Evolutionary conservation across 2,329 filamentous ascomycete genomes (phyloP), one percentile per base, ranked within the genome.

Genomic region (Thermoascus crustaceus): DNA sequence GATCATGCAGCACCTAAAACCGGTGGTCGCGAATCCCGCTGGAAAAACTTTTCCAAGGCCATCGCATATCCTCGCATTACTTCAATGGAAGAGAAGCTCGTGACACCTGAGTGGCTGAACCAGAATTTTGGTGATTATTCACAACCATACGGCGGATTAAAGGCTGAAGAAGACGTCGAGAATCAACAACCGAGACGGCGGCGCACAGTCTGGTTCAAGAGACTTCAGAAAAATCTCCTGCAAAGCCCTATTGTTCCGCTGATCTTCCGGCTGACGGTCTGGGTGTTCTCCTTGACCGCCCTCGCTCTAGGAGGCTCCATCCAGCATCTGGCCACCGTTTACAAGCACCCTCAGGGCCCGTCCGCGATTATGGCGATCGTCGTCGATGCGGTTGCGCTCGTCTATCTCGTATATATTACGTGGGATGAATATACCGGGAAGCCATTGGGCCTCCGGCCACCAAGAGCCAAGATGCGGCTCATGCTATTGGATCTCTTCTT

Each of bases 401-500:
- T 89, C 2, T 98, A 96, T 62, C 82, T 93, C 37, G 67, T 84
- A 32, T 96, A 94, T 64, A 91, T 96, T 66, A 93, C 88, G 16
- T 94, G 81, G 66, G 91, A 98, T 55, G 91, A 98, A 64, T 96
- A 95, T 63, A 91, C 85, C 4, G 85, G 86, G 19, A 93, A 93
- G 57, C 91, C 93, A 14, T 69, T 98, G 13, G 91, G 91, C 1
- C 68, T 98, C 41, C 82, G 93, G 27, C 80, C 80, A 5, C 79
- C 86, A 7, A 80, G 80, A 38, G 82, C 85, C 32, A 98, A 98
- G 59, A 83, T 94, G 45, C 78, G 84, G 9, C 76, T 98, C 32
- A 84, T 96, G 41, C 76, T 98, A 36, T 75, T 94, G 38, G 91
- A 98, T 61, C 72, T 98, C 3, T 80, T 95, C 52, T 98, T 98